Percentiles rank a stretch among this genome's conserved stretches.
phyloP scores from a whole-genome alignment of 2,329 filamentous ascomycete genomes.

The Sarocladiaceae sp. region DNA sequence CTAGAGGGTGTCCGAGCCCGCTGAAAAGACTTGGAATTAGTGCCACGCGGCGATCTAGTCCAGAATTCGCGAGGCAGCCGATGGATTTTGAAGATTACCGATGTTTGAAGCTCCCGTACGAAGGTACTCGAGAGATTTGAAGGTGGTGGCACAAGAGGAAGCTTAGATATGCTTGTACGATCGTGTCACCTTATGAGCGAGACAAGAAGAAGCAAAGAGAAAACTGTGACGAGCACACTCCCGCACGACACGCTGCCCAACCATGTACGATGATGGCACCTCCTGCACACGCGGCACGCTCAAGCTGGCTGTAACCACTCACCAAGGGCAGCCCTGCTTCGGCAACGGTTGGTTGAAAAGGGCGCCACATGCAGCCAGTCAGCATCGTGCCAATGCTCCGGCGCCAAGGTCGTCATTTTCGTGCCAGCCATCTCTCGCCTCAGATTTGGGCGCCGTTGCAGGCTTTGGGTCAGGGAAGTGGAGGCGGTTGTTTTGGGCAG shows the following conservation, averaged over 20 bases:
- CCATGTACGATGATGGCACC: constrained; percentile 10
- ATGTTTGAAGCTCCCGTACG: neutral
- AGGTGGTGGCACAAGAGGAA: neutral
- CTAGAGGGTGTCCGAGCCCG: neutral
- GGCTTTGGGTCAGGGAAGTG: neutral
- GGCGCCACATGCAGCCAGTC: neutral
- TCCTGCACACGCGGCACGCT: neutral
- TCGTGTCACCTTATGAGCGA: neutral
- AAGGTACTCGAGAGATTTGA: neutral
- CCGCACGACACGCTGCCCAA: neutral
- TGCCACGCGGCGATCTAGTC: constrained; percentile 2
- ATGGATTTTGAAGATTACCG: neutral
- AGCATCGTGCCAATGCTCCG: neutral
- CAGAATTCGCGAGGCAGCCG: neutral
- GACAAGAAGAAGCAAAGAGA: neutral
- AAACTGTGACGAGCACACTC: neutral
- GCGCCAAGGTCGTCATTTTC: neutral
- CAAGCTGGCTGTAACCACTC: constrained; percentile 1
- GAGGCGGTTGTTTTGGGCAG: neutral
- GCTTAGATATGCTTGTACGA: neutral
- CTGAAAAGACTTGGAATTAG: neutral
- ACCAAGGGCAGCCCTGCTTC: constrained; percentile 5
- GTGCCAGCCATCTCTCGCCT: neutral
- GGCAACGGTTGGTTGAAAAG: neutral
- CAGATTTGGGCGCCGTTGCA: neutral